phyloP scores from a whole-genome alignment of 805 yeast genomes.

The Torulaspora maleeae region DNA sequence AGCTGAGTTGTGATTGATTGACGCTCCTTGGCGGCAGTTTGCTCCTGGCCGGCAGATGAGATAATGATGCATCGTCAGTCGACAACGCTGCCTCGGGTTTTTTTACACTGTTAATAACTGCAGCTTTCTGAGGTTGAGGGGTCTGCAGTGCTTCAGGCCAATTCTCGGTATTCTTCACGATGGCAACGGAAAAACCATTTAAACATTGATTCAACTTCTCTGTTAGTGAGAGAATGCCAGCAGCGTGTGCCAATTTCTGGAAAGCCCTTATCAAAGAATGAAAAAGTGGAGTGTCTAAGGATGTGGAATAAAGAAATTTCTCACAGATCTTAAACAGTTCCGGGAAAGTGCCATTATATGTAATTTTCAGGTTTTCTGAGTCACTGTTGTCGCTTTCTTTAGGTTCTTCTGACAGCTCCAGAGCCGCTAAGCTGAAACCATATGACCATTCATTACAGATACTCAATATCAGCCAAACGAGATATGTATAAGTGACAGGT shows the following conservation, averaged over 20 bases:
- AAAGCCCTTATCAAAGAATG: slow-evolving; percentile 63
- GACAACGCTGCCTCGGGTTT: slow-evolving; percentile 20
- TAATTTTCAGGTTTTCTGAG: slow-evolving; percentile 7
- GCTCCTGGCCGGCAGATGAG: slow-evolving; percentile 10
- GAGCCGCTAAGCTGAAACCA: slow-evolving; percentile 42
- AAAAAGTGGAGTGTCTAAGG: slow-evolving; percentile 67
- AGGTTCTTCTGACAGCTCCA: slow-evolving; percentile 43
- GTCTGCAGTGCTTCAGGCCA: background rate
- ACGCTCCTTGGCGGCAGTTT: slow-evolving; percentile 42
- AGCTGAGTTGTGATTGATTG: slow-evolving; percentile 63
- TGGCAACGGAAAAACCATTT: slow-evolving; percentile 42
- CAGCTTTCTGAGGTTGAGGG: slow-evolving; percentile 5
- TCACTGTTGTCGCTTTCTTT: slow-evolving; percentile 12
- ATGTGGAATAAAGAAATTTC: slow-evolving; percentile 51
- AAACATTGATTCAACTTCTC: slow-evolving; percentile 56
- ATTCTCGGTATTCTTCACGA: slow-evolving; percentile 34
- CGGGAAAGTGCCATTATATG: slow-evolving; percentile 38
- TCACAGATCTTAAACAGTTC: slow-evolving; percentile 43
- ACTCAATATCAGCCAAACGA: slow-evolving; percentile 51
- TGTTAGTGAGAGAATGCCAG: slow-evolving; percentile 64
- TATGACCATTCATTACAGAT: slow-evolving; percentile 57
- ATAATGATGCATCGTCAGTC: background rate
- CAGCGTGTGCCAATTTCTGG: slow-evolving; percentile 76
- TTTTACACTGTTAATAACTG: slow-evolving; percentile 21
- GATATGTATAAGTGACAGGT: slow-evolving; percentile 54